Evolutionary conservation across 768 basidiomycete species (phyloP).

Genomic region (Pulveroboletus ravenelii): DNA sequence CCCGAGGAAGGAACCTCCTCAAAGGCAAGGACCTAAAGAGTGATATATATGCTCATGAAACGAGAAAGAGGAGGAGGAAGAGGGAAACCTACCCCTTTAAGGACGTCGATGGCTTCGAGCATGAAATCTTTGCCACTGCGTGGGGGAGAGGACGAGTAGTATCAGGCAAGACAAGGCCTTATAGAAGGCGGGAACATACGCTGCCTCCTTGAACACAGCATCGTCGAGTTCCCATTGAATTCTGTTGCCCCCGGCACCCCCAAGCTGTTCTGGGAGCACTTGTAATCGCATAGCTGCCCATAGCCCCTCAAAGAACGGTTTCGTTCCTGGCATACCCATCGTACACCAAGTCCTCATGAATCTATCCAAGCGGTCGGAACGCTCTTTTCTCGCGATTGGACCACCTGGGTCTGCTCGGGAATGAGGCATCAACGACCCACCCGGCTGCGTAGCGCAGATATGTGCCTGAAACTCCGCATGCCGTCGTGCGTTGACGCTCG

Average conservation of each 20-base stretch:
- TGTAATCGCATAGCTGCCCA: slow-evolving; percentile 83
- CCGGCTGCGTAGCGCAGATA: slow-evolving; percentile 70
- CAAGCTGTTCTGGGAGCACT: slow-evolving; percentile 71
- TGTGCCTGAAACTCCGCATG: slow-evolving; percentile 86
- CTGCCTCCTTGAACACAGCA: slow-evolving; percentile 90
- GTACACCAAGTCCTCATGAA: slow-evolving; percentile 84
- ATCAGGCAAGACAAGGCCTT: slow-evolving; percentile 8
- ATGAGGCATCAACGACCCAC: slow-evolving; percentile 73
- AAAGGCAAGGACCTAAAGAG: slow-evolving; percentile 58
- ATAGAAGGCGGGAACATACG: slow-evolving; percentile 51
- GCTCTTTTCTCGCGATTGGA: slow-evolving; percentile 66
- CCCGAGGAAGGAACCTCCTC: slow-evolving; percentile 52
- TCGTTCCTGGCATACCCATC: slow-evolving; percentile 82
- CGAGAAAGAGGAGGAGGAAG: not conserved
- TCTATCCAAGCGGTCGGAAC: slow-evolving; percentile 66
- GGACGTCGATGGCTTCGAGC: slow-evolving; percentile 82
- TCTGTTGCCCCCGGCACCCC: slow-evolving; percentile 68
- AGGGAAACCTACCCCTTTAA: slow-evolving; percentile 71
- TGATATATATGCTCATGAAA: slow-evolving; percentile 5
- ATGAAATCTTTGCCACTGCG: slow-evolving; percentile 89
- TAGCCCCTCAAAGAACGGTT: slow-evolving; percentile 63
- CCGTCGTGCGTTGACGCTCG: slow-evolving; percentile 68
- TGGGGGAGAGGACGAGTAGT: slow-evolving; percentile 21
- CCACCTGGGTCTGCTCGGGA: slow-evolving; percentile 63
- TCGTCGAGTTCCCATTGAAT: slow-evolving; percentile 93